Evolutionary conservation across 176 grass and related monocot genomes (phyloP).

Genomic region (Elaeis guineensis): DNA sequence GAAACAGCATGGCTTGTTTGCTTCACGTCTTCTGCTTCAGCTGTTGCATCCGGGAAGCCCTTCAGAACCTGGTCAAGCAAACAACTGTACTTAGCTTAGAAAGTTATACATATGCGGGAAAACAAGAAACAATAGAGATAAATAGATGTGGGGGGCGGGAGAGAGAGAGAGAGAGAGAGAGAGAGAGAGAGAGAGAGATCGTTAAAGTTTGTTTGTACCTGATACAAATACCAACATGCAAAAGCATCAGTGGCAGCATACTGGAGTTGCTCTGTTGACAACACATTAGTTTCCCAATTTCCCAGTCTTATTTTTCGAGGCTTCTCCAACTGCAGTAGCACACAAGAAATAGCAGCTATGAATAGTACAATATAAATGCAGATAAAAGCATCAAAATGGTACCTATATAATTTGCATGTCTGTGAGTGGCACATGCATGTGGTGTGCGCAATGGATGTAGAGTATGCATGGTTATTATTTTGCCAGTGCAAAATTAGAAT

Average conservation of each 20-base stretch:
- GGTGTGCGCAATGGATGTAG: too few relatives aligned
- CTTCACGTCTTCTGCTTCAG: slow-evolving; percentile 18
- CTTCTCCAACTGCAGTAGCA: slow-evolving; percentile 53
- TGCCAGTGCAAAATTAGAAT: too few relatives aligned
- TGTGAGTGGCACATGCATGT: too few relatives aligned
- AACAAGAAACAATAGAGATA: too few relatives aligned
- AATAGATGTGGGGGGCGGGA: too few relatives aligned
- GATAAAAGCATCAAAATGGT: too few relatives aligned
- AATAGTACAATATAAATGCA: background rate
- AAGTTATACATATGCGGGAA: too few relatives aligned
- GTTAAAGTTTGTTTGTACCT: slow-evolving; percentile 30
- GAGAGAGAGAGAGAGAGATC: too few relatives aligned
- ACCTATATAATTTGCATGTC: too few relatives aligned
- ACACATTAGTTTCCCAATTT: slow-evolving; percentile 76
- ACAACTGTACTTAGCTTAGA: background rate
- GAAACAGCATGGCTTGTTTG: slow-evolving; percentile 2
- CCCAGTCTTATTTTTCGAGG: slow-evolving; percentile 81
- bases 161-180: too few relatives aligned
- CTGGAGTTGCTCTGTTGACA: slow-evolving; percentile 59
- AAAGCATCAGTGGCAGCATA: slow-evolving; percentile 98
- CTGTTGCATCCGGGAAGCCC: slow-evolving; percentile 34
- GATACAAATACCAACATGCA: slow-evolving; percentile 80
- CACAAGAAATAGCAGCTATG: background rate
- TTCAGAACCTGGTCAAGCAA: slow-evolving; percentile 34
- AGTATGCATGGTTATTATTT: too few relatives aligned